Base-by-base conservation (phyloP, 1,284 basidiomycete species). In the Irpex lacteus region DNA sequence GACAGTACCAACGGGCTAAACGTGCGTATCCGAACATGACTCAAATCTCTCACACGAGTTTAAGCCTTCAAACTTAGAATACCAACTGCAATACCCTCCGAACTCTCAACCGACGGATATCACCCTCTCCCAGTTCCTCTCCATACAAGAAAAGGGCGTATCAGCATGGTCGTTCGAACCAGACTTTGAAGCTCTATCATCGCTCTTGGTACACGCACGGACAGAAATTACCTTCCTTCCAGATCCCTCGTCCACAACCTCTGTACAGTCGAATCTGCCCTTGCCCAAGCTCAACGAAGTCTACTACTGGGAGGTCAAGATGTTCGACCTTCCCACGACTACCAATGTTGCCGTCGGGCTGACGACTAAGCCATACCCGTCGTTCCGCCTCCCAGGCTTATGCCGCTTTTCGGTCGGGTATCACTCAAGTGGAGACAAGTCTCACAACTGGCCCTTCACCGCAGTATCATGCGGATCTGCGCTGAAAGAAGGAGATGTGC, bases 101-200 rank as follows among this genome's bases (percentile, higher is more conserved):
- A 94, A 96, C 71, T 98, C 96, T 13, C 82, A 91, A 59, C 93
- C 95, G 26, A 96, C 96, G 59, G 96, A 98, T 75, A 98, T 98
- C 76, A 98, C 96, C 0, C 82, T 98, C 47, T 96, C 96, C 1
- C 96, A 98, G 73, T 98, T 98, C 78, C 87, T 98, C 37, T 96
- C 95, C 21, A 98, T 98, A 66, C 96, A 98, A 76, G 96, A 98
- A 79, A 98, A 98, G 75, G 96, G 96, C 67, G 96, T 98, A 52
- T 96, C 96, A 26, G 96, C 96, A 5, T 98, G 96, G 96, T 94
- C 89, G 18, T 98, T 98, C 73, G 96, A 98, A 75, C 96, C 96
- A 52, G 96, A 98, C 76, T 97, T 96, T 75, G 96, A 98, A 77
- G 90, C 93, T 58, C 88, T 96, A 73, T 90, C 94, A 64, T 94